These are phyloP conservation scores for Pyricularia sp. DNA, from an alignment of 2,329 filamentous ascomycete genomes.

Conservation along the genomic window DNA sequence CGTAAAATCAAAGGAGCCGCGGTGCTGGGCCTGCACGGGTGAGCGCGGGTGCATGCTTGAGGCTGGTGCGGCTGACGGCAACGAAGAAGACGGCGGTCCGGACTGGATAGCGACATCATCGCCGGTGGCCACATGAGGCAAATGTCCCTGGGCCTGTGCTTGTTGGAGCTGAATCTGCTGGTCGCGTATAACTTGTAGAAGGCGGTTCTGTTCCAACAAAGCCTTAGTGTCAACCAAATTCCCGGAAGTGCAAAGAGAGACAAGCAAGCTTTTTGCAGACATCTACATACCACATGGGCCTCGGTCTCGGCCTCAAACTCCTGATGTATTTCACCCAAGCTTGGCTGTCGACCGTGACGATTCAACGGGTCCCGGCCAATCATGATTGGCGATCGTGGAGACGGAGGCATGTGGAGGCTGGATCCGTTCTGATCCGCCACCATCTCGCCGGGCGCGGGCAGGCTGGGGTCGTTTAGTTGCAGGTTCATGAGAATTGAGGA, in stretches of 20 bases:
- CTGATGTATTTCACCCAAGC: constrained; percentile 68
- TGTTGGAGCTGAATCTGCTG: constrained; percentile 64
- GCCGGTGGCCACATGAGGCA: constrained; percentile 25
- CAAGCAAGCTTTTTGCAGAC: not conserved
- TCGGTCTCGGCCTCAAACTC: constrained; percentile 74
- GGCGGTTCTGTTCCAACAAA: constrained; percentile 49
- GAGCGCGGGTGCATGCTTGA: constrained; percentile 41
- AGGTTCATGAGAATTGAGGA: constrained; percentile 66
- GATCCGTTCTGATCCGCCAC: constrained; percentile 32
- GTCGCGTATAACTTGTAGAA: constrained; percentile 66
- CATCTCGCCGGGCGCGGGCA: constrained; percentile 64
- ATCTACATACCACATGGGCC: constrained; percentile 56
- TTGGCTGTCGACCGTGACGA: constrained; percentile 58
- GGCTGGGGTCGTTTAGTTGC: constrained; percentile 59
- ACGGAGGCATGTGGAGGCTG: constrained; percentile 25
- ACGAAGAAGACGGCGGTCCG: constrained; percentile 18
- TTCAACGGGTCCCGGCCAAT: constrained; percentile 33
- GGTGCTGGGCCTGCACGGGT: constrained; percentile 38
- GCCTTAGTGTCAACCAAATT: not conserved
- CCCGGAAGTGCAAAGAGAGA: not conserved
- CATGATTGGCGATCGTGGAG: constrained; percentile 33
- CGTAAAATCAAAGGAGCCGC: constrained; percentile 50
- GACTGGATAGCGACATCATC: constrained; percentile 25
- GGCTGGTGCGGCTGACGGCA: constrained; percentile 22
- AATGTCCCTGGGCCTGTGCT: constrained; percentile 36